Conservation (phyloP, 1,284 basidiomycete genomes). For the Butyriboletus pseudospeciosus region DNA sequence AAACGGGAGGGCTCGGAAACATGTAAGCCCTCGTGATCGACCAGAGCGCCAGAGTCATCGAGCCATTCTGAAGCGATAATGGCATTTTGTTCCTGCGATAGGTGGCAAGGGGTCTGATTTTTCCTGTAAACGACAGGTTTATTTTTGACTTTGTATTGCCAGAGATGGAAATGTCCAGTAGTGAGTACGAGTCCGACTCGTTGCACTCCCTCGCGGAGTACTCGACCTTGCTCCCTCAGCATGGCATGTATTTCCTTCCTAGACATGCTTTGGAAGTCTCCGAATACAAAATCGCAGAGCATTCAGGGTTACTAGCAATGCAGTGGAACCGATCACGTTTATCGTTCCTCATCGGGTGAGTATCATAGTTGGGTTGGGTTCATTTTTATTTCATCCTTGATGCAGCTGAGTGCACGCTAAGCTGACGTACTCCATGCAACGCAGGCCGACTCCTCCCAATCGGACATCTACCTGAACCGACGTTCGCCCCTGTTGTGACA, state of each 20-base stretch:
- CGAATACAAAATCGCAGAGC: slow-evolving; percentile 95
- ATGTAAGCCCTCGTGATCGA: slow-evolving; percentile 79
- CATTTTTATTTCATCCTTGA: background rate
- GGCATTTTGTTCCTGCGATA: slow-evolving; percentile 50
- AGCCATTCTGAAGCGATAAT: slow-evolving; percentile 98
- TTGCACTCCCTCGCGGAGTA: slow-evolving; percentile 81
- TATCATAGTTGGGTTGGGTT: background rate
- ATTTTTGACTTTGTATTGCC: slow-evolving; percentile 16
- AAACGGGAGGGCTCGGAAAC: slow-evolving; percentile 66
- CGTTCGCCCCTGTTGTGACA: too few relatives aligned
- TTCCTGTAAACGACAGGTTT: slow-evolving; percentile 14
- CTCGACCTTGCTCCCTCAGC: slow-evolving; percentile 88
- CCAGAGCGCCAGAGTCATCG: slow-evolving; percentile 87
- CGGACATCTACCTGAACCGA: slow-evolving; percentile 96
- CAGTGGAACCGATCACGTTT: slow-evolving; percentile 88
- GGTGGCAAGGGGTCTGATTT: slow-evolving; percentile 67
- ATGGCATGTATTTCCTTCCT: slow-evolving; percentile 94
- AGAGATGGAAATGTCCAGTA: slow-evolving; percentile 93
- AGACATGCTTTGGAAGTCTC: slow-evolving; percentile 81
- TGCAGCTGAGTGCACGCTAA: background rate
- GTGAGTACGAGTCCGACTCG: slow-evolving; percentile 90
- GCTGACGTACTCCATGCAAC: background rate
- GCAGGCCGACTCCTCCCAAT: slow-evolving; percentile 83
- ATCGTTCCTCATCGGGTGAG: slow-evolving; percentile 86
- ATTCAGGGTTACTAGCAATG: slow-evolving; percentile 79